Conservation (phyloP, 257 asterid genomes). For the Lycium ferocissimum region DNA sequence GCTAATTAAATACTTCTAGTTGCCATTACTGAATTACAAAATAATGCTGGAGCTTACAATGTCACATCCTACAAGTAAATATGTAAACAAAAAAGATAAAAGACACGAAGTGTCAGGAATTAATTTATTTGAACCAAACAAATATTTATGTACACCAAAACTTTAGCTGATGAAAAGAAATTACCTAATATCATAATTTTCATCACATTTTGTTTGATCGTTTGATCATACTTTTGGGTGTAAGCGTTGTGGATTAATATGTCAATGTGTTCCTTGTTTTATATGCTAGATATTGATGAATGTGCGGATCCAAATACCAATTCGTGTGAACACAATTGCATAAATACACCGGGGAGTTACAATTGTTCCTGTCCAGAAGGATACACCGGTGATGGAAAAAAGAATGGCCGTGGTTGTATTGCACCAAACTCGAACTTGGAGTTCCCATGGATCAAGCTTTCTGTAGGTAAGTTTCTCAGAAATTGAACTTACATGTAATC, state of each 20-base stretch:
- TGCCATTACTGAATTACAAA: background rate
- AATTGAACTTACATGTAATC: background rate
- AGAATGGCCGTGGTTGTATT: conserved; percentile 55
- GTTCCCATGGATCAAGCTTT: conserved; percentile 56
- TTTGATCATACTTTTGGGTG: background rate
- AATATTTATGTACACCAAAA: background rate
- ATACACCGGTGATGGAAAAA: conserved; percentile 59
- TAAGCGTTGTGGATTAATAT: background rate
- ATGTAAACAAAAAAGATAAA: background rate
- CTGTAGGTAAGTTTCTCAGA: conserved; percentile 39
- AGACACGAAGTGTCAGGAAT: background rate
- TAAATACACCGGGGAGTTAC: conserved; percentile 51
- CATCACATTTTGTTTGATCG: background rate
- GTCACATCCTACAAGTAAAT: background rate
- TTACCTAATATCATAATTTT: background rate
- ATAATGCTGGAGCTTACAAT: background rate
- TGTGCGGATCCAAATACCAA: conserved; percentile 44
- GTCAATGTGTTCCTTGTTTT: background rate
- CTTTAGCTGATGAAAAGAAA: background rate
- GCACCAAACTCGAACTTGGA: conserved; percentile 39
- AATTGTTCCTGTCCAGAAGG: conserved; percentile 71
- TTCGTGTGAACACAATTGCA: conserved; percentile 45
- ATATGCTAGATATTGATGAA: conserved; percentile 51
- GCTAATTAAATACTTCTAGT: background rate
- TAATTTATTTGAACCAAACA: background rate